These are phyloP conservation scores for Neurospora terricola DNA, from an alignment of 495 filamentous ascomycete species.

Conservation along the genomic window DNA sequence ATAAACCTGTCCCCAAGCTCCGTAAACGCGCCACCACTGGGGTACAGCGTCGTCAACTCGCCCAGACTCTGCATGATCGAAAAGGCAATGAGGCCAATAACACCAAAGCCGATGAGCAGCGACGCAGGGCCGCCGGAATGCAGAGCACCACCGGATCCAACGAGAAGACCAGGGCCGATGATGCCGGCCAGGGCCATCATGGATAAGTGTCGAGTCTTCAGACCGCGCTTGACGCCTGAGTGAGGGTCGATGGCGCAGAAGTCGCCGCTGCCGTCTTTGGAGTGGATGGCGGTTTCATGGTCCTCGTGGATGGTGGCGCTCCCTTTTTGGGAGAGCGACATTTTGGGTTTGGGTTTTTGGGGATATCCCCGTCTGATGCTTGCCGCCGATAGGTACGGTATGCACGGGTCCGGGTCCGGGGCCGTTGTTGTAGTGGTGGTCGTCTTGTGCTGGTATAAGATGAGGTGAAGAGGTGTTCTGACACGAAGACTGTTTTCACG, in stretches of 20 bases:
- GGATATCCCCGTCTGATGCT: background rate
- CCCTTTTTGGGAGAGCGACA: background rate
- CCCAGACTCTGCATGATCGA: conserved; percentile 55
- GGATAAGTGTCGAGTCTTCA: conserved; percentile 60
- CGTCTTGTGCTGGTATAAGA: background rate
- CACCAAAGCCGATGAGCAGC: conserved; percentile 52
- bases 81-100: conserved; percentile 59
- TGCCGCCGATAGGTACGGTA: too few species aligned
- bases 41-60: conserved; percentile 61
- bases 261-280: conserved; percentile 18
- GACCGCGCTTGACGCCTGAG: conserved; percentile 39
- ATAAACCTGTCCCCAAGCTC: conserved; percentile 62
- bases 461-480: background rate
- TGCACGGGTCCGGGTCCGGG: background rate
- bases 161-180: conserved; percentile 44
- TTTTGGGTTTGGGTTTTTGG: background rate
- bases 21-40: conserved; percentile 49
- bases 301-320: background rate
- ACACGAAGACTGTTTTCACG: background rate
- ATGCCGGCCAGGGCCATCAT: conserved; percentile 61
- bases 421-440: background rate
- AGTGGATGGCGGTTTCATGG: background rate
- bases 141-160: conserved; percentile 53
- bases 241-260: conserved; percentile 36
- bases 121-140: conserved; percentile 52